Conservation (phyloP, 225 moss, liverwort and hornwort species). For the Polytrichum formosum region DNA sequence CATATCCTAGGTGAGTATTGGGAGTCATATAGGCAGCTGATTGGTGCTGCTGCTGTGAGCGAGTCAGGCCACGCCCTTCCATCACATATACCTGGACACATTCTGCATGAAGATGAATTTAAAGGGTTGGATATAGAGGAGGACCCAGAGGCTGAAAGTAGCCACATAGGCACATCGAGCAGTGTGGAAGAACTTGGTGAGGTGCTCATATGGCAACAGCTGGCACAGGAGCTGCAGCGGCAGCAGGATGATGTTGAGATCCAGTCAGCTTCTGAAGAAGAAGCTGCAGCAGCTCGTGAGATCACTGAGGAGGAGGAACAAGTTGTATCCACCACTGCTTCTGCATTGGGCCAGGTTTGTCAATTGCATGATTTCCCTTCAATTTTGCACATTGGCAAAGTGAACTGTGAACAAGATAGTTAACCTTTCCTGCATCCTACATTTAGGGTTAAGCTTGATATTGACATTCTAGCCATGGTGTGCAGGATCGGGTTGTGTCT, state of each 20-base stretch:
- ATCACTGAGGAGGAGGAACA: conserved; percentile 87
- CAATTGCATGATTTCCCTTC: not conserved
- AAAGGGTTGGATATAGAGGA: conserved; percentile 34
- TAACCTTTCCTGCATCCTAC: too few relatives aligned
- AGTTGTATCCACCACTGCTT: conserved; percentile 65
- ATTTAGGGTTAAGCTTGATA: too few relatives aligned
- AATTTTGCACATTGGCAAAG: too few relatives aligned
- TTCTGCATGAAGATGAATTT: conserved; percentile 22
- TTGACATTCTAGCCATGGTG: not conserved
- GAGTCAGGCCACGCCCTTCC: conserved; percentile 22
- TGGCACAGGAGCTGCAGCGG: conserved; percentile 82
- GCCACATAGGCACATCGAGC: conserved; percentile 21
- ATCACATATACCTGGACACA: conserved; percentile 18
- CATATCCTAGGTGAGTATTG: conserved; percentile 38
- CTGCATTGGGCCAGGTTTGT: conserved; percentile 65
- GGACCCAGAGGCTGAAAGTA: conserved; percentile 31
- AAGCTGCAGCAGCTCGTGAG: conserved; percentile 85
- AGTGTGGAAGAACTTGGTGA: conserved; percentile 77
- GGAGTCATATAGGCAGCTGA: conserved; percentile 36
- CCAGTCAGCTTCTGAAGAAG: conserved; percentile 73
- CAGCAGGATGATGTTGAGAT: conserved; percentile 65
- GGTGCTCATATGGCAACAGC: conserved; percentile 85
- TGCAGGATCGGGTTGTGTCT: conserved; percentile 69
- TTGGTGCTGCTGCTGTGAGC: not conserved
- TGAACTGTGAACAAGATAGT: not conserved